Evolutionary conservation across 1,284 basidiomycete genomes (phyloP).

Genomic region (Dichomitus squalens): DNA sequence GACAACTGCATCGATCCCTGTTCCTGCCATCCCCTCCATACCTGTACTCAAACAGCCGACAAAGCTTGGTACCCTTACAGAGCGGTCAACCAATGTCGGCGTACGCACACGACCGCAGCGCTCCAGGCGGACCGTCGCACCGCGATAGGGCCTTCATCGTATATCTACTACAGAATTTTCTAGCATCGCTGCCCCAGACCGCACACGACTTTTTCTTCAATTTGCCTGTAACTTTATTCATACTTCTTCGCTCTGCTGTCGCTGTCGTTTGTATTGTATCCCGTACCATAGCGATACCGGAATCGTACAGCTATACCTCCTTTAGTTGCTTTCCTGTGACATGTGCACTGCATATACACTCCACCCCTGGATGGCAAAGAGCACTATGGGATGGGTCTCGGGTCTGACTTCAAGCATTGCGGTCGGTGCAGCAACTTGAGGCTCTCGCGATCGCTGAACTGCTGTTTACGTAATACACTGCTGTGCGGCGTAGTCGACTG

Average conservation of each 20-base stretch:
- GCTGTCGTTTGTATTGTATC: conserved; percentile 8
- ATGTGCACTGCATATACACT: too few relatives aligned
- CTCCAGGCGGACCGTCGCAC: conserved; percentile 21
- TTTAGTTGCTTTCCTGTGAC: too few relatives aligned
- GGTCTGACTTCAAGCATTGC: too few relatives aligned
- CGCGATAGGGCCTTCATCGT: conserved; percentile 11
- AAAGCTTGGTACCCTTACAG: conserved; percentile 37
- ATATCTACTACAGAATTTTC: not conserved
- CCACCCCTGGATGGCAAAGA: too few relatives aligned
- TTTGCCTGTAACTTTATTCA: not conserved
- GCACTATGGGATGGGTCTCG: too few relatives aligned
- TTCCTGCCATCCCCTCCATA: conserved; percentile 17
- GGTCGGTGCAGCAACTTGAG: too few relatives aligned
- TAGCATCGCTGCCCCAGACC: not conserved
- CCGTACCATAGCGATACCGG: conserved; percentile 1
- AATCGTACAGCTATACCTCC: not conserved
- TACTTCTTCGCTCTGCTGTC: conserved; percentile 9
- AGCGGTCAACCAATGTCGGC: conserved; percentile 36
- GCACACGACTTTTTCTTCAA: not conserved
- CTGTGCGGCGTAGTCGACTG: not conserved
- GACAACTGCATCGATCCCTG: conserved; percentile 18
- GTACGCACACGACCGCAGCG: conserved; percentile 21
- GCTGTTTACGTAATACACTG: conserved; percentile 7
- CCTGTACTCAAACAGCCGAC: conserved; percentile 22
- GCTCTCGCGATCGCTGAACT: too few relatives aligned